Evolutionary conservation across 768 basidiomycete species (phyloP), one percentile per base, ranked within the genome.

Genomic region (Podaxis mareebaensis): DNA sequence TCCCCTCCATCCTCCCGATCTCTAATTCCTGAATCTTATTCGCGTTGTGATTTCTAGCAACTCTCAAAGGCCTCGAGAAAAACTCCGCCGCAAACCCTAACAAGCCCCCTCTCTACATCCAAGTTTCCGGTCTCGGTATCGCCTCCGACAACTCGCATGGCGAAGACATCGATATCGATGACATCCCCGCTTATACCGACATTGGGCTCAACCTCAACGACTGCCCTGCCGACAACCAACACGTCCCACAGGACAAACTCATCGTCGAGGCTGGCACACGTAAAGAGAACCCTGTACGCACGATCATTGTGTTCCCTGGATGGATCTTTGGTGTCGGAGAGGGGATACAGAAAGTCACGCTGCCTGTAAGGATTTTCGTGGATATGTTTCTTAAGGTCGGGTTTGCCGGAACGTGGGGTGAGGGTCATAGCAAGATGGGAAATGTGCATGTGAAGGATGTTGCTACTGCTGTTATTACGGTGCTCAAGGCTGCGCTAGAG

Each of bases 301-400:
- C 82, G 3, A 77, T 80, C 49, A 78, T 81, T 55, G 69, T 77
- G 36, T 77, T 71, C 53, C 81, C 81, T 11, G 75, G 68, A 24
- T 74, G 78, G 74, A 77, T 82, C 1, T 83, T 79, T 64, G 79
- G 81, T 2, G 63, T 80, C 13, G 77, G 80, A 15, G 69, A 78
- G 71, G 79, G 78, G 42, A 66, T 79, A 30, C 76, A 77, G 57
- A 79, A 76, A 63, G 72, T 73, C 7, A 78, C 78, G 2, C 17
- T 71, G 4, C 75, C 76, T 64, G 65, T 81, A 3, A 76, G 78
- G 49, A 64, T 76, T 6, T 82, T 77, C 67, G 58, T 77, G 38
- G 66, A 69, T 46, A 70, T 78, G 61, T 71, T 69, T 53, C 72
- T 74, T 61, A 65, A 69, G 0, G 63, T 70, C 13, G 77, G 78